Base-by-base conservation (phyloP, 164 flowering plant species). In the Vitis rupestris region DNA sequence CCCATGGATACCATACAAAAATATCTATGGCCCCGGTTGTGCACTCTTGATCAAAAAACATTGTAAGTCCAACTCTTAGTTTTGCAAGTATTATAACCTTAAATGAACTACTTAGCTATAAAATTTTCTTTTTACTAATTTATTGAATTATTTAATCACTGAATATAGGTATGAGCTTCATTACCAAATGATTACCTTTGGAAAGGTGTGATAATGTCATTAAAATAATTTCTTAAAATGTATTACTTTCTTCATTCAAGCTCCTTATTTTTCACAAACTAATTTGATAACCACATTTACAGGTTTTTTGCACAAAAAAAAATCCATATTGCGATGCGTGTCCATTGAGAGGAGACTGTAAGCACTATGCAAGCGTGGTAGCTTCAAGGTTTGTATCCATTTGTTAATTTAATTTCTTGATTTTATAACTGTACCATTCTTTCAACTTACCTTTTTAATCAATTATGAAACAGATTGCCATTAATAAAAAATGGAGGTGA, bases 101-200 rank as follows among this genome's bases (percentile, higher is more conserved):
- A 64, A 48, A 31, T 16, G 60, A 17, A 61, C 12, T 47, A 13
- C 11, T 37, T 13, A 23, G 27, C 27, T 23, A 1, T 7, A 14
- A 14, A 31, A 31, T 31, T n/a, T 15, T 37, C 10, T 37, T 37
- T 29, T 9, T 55, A 63, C 23, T 65, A 30, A 68, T 60, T 71
- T 71, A 14, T 61, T 51, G 37, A 61, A n/a, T 67, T 54, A 8
- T 59, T 15, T 17, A 8, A n/a, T 63, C 49, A 8, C 55, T 15
- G 17, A 8, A 56, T 47, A 59, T 82, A 94, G 99, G 84, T 94
- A 92, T 72, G 92, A 91, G 72, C 82, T 94, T 17, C 99, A 94
- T 73, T 94, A 91, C 74, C 97, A 92, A 29, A 68, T 94, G 88
- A 94, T 94, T 64, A 94, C 99, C 44, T 94, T 92, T 68, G 99